These are phyloP conservation scores for Russula olivacea DNA, from an alignment of 768 basidiomycete species.

Conservation along the genomic window DNA sequence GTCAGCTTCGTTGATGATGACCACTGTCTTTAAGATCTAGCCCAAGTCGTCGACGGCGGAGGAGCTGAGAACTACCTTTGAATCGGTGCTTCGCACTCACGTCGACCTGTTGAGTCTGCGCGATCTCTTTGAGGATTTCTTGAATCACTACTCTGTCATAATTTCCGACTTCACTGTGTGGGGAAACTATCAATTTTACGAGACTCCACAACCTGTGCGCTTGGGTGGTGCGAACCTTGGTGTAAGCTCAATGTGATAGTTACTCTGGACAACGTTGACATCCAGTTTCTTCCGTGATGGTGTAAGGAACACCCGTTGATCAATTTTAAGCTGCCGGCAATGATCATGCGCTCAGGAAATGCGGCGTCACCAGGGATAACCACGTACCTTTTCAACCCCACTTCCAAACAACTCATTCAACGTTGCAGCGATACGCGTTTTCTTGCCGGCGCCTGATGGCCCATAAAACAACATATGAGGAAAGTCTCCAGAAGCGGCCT, in stretches of 20 bases:
- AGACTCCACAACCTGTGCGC: not conserved
- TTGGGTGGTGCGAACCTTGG: slow-evolving; percentile 59
- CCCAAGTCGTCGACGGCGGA: not conserved
- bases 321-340: slow-evolving; percentile 80
- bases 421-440: slow-evolving; percentile 90
- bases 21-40: slow-evolving; percentile 48
- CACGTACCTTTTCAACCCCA: slow-evolving; percentile 82
- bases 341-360: not conserved
- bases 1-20: slow-evolving; percentile 97
- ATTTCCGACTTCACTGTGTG: slow-evolving; percentile 83
- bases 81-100: slow-evolving; percentile 92
- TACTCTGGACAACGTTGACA: slow-evolving; percentile 95
- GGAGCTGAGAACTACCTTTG: slow-evolving; percentile 59
- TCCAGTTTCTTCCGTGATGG: slow-evolving; percentile 93
- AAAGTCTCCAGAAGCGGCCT: slow-evolving; percentile 91
- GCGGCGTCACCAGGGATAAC: not conserved
- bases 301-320: slow-evolving; percentile 92
- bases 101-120: slow-evolving; percentile 98
- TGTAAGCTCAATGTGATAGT: slow-evolving; percentile 96
- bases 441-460: slow-evolving; percentile 95
- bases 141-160: slow-evolving; percentile 95
- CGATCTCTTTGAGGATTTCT: slow-evolving; percentile 96
- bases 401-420: slow-evolving; percentile 83
- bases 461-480: slow-evolving; percentile 98
- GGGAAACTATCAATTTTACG: not conserved